These are phyloP conservation scores for Aurinia saxatilis DNA, from an alignment of 345 rosid genomes.

Conservation along the genomic window DNA sequence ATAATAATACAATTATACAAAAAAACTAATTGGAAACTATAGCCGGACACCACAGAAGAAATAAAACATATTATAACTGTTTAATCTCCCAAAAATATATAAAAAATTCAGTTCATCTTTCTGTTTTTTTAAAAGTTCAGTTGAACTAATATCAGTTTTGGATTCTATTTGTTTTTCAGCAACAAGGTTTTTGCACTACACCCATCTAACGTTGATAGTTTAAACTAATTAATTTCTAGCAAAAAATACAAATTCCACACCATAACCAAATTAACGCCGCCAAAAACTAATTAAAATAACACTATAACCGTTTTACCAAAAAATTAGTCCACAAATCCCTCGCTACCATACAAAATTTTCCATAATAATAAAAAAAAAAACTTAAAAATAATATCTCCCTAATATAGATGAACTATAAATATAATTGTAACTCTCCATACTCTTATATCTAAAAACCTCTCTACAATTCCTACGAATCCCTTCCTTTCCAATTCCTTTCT, in stretches of 20 bases:
- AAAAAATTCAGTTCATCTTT: too few species aligned
- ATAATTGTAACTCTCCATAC: not conserved
- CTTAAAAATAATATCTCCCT: not conserved
- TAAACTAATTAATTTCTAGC: not conserved
- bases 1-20: too few species aligned
- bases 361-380: not conserved
- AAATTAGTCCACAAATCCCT: conserved; percentile 14
- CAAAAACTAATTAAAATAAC: too few species aligned
- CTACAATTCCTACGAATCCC: not conserved
- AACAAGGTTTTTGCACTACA: not conserved
- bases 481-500: conserved; percentile 11
- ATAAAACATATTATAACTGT: too few species aligned
- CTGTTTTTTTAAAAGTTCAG: too few species aligned
- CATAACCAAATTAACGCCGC: not conserved
- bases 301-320: not conserved
- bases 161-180: not conserved
- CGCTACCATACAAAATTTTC: not conserved
- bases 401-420: conserved; percentile 16
- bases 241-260: not conserved
- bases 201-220: too few species aligned
- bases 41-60: too few species aligned
- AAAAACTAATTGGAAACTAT: too few species aligned
- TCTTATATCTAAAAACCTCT: not conserved
- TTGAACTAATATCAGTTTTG: not conserved
- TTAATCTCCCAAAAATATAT: too few species aligned